Evolutionary conservation across 768 basidiomycete genomes (phyloP).

Genomic region (Piloderma croceum): DNA sequence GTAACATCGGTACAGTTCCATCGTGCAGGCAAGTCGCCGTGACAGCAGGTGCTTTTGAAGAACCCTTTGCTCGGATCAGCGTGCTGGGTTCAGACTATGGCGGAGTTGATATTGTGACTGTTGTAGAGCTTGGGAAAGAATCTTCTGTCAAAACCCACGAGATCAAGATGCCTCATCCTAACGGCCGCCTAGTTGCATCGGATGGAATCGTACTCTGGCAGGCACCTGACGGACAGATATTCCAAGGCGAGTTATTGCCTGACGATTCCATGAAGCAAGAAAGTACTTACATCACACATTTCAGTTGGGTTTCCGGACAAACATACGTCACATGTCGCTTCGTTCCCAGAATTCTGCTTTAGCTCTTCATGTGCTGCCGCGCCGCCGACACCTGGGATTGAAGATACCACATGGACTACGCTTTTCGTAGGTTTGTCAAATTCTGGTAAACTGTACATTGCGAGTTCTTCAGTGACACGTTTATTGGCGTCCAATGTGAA

Average conservation of each 20-base stretch:
- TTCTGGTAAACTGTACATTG: conserved; percentile 59
- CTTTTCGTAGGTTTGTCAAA: conserved; percentile 61
- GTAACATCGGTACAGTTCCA: conserved; percentile 4
- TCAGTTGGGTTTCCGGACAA: conserved; percentile 18
- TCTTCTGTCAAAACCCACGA: no score
- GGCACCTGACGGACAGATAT: conserved; percentile 41
- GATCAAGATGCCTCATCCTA: conserved; percentile 29
- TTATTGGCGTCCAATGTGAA: conserved; percentile 51
- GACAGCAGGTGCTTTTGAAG: conserved; percentile 30
- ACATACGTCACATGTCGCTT: conserved; percentile 20
- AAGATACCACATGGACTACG: conserved; percentile 8
- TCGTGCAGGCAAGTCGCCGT: conserved; percentile 11
- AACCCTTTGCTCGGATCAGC: conserved; percentile 21
- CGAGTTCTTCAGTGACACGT: conserved; percentile 19
- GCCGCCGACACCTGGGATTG: conserved; percentile 13
- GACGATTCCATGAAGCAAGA: conserved; percentile 1
- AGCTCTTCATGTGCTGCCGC: conserved; percentile 31
- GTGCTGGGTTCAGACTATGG: conserved; percentile 35
- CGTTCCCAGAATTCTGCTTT: conserved; percentile 60
- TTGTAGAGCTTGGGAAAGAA: conserved; percentile 21
- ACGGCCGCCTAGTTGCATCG: conserved; percentile 44
- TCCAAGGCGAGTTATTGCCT: conserved; percentile 32
- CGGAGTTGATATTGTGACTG: conserved; percentile 30
- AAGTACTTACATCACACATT: no score
- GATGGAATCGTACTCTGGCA: conserved; percentile 35